These are phyloP conservation scores for Lentinula edodes DNA, from an alignment of 768 basidiomycete species.

Conservation along the genomic window DNA sequence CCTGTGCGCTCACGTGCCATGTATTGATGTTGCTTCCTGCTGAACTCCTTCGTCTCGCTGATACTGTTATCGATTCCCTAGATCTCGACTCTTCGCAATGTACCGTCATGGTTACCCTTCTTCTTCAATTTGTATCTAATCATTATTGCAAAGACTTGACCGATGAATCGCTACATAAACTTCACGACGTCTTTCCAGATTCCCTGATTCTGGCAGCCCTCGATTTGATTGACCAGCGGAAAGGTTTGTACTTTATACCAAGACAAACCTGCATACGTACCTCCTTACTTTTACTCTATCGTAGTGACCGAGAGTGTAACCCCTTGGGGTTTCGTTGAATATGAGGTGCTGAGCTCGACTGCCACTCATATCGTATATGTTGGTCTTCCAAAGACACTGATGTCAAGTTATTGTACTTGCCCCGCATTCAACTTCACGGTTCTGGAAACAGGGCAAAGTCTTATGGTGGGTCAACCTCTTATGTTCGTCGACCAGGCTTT, in stretches of 20 bases:
- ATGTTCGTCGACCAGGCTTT: not conserved
- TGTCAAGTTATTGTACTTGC: slow-evolving; percentile 65
- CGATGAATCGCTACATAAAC: slow-evolving; percentile 50
- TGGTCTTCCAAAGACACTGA: slow-evolving; percentile 29
- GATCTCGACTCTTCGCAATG: slow-evolving; percentile 14
- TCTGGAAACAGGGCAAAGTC: slow-evolving; percentile 50
- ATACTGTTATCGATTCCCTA: slow-evolving; percentile 27
- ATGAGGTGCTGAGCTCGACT: slow-evolving; percentile 64
- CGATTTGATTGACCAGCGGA: slow-evolving; percentile 69
- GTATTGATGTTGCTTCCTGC: slow-evolving; percentile 17
- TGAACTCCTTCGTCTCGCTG: slow-evolving; percentile 15
- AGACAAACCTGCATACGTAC: not conserved
- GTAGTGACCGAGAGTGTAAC: slow-evolving; percentile 59
- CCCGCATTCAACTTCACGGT: slow-evolving; percentile 68
- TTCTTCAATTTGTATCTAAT: not conserved
- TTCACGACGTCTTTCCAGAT: slow-evolving; percentile 58
- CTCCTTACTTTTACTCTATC: not conserved
- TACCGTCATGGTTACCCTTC: not conserved
- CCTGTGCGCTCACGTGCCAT: not conserved
- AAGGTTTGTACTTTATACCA: slow-evolving; percentile 38
- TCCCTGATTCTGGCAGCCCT: slow-evolving; percentile 62
- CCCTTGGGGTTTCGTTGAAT: slow-evolving; percentile 53
- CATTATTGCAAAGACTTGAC: slow-evolving; percentile 22
- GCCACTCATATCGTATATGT: slow-evolving; percentile 57
- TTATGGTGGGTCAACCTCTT: slow-evolving; percentile 46